Percentiles rank a stretch among this genome's conserved stretches.
Evolutionary conservation across 1,284 basidiomycete species (phyloP).

Genomic region (Hypsizygus ulmarius): DNA sequence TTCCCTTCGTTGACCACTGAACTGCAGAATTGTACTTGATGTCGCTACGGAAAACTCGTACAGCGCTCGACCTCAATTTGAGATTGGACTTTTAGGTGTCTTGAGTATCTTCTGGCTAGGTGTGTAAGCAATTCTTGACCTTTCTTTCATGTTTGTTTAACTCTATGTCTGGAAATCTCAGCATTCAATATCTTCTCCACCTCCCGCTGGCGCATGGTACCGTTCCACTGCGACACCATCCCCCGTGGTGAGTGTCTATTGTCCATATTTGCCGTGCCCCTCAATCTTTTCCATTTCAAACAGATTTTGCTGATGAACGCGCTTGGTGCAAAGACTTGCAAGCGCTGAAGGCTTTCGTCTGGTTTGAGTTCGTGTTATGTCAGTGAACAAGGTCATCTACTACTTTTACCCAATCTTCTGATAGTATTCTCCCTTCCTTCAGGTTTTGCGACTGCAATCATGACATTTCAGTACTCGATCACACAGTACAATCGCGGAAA

Average conservation of each 20-base stretch:
- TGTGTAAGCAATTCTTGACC: conserved; percentile 25
- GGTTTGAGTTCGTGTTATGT: conserved; percentile 56
- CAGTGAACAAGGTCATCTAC: conserved; percentile 21
- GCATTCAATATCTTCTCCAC: conserved; percentile 62
- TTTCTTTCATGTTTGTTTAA: neutral
- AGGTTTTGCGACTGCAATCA: conserved; percentile 44
- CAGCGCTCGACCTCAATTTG: conserved; percentile 45
- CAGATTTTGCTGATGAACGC: conserved; percentile 46
- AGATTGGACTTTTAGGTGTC: conserved; percentile 44
- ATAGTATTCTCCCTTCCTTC: neutral
- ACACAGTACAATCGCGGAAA: conserved; percentile 43
- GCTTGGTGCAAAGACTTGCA: conserved; percentile 54
- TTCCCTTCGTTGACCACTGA: neutral
- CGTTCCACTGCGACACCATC: conserved; percentile 46
- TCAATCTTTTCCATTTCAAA: conserved; percentile 1
- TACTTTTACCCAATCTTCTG: neutral
- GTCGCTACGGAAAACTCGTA: conserved; percentile 39
- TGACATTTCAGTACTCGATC: conserved; percentile 43
- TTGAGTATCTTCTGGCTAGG: conserved; percentile 55
- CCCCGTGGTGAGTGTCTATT: conserved; percentile 36
- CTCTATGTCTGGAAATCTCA: conserved; percentile 19
- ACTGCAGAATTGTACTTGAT: conserved; percentile 42
- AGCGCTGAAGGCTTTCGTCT: conserved; percentile 54
- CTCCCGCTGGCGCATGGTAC: conserved; percentile 48
- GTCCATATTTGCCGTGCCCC: neutral